phyloP scores from a whole-genome alignment of 2,329 filamentous ascomycete species.

The Ceratocystis diversiconidia region DNA sequence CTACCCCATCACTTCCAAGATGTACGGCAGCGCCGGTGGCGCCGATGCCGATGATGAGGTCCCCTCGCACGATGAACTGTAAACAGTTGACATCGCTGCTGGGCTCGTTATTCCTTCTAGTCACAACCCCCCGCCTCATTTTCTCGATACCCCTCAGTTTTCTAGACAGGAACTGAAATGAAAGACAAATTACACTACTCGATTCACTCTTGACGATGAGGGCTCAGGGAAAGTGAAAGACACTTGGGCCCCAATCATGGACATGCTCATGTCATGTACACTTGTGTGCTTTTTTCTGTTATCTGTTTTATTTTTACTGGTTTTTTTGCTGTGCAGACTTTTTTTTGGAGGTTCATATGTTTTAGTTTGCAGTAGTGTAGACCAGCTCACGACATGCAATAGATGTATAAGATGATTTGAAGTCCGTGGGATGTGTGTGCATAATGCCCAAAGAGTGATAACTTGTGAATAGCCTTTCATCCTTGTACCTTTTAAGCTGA shows the following conservation, averaged over 20 bases:
- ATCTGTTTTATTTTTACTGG: background rate
- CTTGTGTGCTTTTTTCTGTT: background rate
- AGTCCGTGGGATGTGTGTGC: no score
- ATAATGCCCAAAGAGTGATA: no score
- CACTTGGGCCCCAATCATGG: background rate
- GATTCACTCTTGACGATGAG: slow-evolving; percentile 17
- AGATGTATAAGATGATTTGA: background rate
- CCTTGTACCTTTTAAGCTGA: no score
- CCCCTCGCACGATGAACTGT: slow-evolving; percentile 66
- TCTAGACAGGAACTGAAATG: slow-evolving; percentile 18
- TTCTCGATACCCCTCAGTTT: slow-evolving; percentile 10
- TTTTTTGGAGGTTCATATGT: slow-evolving; percentile 1
- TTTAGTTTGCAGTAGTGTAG: slow-evolving; percentile 1
- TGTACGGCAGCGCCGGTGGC: slow-evolving; percentile 57
- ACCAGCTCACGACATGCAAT: background rate
- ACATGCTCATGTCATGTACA: background rate
- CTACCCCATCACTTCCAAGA: slow-evolving; percentile 98
- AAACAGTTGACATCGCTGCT: slow-evolving; percentile 29
- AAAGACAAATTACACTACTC: slow-evolving; percentile 9
- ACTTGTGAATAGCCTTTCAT: no score
- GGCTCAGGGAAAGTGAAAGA: background rate
- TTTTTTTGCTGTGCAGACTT: slow-evolving; percentile 27
- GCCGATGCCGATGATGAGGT: slow-evolving; percentile 54
- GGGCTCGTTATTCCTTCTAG: background rate
- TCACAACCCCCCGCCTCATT: background rate